phyloP scores from a whole-genome alignment of 164 flowering plant genomes.

The Vitis amurensis region DNA sequence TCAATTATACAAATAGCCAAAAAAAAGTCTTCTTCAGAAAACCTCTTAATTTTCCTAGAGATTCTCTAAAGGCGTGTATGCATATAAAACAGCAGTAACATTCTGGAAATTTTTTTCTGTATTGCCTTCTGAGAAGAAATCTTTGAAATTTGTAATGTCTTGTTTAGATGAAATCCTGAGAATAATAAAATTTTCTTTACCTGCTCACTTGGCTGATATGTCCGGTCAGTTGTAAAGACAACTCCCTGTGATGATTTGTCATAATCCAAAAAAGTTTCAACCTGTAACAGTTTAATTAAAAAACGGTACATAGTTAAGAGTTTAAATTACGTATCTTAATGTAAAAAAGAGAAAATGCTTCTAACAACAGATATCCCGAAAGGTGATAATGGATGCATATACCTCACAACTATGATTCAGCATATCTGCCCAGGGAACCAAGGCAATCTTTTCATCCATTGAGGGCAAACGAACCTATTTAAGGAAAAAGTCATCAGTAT shows the following conservation, averaged over 20 bases:
- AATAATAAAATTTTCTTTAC: conserved; percentile 40
- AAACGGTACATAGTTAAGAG: not conserved
- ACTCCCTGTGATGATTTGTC: conserved; percentile 85
- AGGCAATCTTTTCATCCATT: conserved; percentile 84
- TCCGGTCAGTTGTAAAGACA: conserved; percentile 84
- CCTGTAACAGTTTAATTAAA: conserved; percentile 42
- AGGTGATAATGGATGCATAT: conserved; percentile 6
- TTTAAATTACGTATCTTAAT: not conserved
- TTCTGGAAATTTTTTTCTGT: not conserved
- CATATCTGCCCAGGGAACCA: conserved; percentile 99
- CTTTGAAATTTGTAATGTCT: too few species aligned
- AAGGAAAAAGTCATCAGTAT: not conserved
- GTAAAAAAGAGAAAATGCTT: not conserved
- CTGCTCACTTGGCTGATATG: conserved; percentile 98
- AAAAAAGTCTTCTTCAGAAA: not conserved
- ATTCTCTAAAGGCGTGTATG: not conserved
- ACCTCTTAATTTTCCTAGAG: not conserved
- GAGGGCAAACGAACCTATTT: conserved; percentile 88
- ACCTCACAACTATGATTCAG: conserved; percentile 95
- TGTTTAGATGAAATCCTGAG: not conserved
- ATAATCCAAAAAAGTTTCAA: conserved; percentile 89
- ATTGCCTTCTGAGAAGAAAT: not conserved
- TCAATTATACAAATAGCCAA: not conserved
- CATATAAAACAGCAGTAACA: too few species aligned
- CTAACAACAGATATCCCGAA: not conserved